Percentiles rank a stretch among this genome's conserved stretches.
phyloP scores from a whole-genome alignment of 108 stramenopile species.

The Poteriospumella lacustris region DNA sequence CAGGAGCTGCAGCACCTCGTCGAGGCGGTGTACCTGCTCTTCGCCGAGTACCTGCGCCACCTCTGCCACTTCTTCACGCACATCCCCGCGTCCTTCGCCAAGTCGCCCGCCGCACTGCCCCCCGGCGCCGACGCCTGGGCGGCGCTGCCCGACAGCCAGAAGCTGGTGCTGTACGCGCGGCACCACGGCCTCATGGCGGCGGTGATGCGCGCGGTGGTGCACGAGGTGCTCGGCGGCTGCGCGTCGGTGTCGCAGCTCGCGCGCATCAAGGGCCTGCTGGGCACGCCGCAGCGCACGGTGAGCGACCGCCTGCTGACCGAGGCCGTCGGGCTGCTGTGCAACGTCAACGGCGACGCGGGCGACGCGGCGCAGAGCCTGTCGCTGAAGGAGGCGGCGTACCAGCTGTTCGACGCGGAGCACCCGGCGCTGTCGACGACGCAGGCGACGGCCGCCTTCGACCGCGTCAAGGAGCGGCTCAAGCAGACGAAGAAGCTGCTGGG shows the following conservation, averaged over 20 bases:
- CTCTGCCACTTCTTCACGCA: neutral
- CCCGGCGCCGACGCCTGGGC: neutral
- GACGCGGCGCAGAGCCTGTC: neutral
- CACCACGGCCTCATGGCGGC: neutral
- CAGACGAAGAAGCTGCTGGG: neutral
- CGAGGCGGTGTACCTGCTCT: neutral
- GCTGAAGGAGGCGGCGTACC: neutral
- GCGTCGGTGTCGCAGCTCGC: neutral
- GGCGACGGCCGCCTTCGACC: neutral
- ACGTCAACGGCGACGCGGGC: neutral
- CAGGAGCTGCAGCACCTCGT: too few species aligned
- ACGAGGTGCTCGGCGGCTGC: neutral
- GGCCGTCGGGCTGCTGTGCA: neutral
- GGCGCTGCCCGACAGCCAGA: neutral
- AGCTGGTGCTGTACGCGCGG: neutral
- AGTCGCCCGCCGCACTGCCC: too few species aligned
- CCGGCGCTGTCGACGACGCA: neutral
- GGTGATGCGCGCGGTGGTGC: neutral
- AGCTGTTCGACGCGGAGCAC: neutral
- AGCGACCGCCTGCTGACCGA: neutral
- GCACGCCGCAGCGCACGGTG: neutral
- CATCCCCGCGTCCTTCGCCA: neutral
- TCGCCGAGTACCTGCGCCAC: neutral
- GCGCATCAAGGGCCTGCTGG: neutral
- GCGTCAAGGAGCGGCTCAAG: neutral